These are phyloP conservation scores for Fraxinus paxiana DNA, from an alignment of 305 asterid species.

Conservation along the genomic window DNA sequence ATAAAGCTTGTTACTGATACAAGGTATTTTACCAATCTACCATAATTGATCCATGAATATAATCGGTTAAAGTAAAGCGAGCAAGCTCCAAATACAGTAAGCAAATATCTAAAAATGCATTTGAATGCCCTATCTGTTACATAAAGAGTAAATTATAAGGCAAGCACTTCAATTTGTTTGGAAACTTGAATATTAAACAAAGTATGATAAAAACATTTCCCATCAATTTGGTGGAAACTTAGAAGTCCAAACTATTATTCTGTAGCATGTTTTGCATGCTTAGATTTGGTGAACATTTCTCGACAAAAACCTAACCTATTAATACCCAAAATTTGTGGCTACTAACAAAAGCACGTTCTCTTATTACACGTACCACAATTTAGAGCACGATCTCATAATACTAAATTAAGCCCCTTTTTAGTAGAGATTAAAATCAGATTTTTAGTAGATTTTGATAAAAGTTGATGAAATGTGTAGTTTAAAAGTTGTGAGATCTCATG, in stretches of 20 bases:
- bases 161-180: constrained; percentile 21
- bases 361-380: neutral
- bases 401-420: neutral
- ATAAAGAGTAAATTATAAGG: constrained; percentile 31
- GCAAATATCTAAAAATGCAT: constrained; percentile 3
- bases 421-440: neutral
- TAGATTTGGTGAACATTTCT: neutral
- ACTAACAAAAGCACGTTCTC: constrained; percentile 11
- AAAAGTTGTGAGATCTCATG: neutral
- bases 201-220: constrained; percentile 20
- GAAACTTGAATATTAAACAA: constrained; percentile 24
- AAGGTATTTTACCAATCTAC: neutral
- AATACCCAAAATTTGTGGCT: neutral
- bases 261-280: constrained; percentile 3
- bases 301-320: neutral
- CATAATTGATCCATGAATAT: neutral
- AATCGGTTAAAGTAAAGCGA: neutral
- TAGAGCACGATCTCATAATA: neutral
- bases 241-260: constrained; percentile 18
- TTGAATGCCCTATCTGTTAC: constrained; percentile 9
- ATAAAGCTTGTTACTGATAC: constrained; percentile 6
- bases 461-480: neutral
- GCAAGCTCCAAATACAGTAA: neutral
- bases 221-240: constrained; percentile 37
- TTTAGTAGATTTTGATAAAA: neutral